Evolutionary conservation across 495 filamentous ascomycete genomes (phyloP).

Genomic region (Pyrenula massariospora): DNA sequence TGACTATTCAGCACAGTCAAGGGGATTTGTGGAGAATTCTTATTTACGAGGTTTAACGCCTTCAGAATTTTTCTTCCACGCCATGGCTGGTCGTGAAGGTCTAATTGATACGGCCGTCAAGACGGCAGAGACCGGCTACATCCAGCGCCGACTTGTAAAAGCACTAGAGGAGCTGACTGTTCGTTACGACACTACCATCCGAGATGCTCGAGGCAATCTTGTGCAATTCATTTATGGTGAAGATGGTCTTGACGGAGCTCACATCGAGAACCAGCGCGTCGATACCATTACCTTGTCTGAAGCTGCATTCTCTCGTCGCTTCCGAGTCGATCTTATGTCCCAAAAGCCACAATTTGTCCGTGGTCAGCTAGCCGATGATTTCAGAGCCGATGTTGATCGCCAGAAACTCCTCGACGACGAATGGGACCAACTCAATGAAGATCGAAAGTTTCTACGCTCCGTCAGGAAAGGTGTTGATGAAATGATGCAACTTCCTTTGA

Average conservation of each 20-base stretch:
- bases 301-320: constrained; percentile 61
- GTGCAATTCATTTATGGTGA: constrained; percentile 98
- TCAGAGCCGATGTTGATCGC: constrained; percentile 71
- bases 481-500: constrained; percentile 81
- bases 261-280: constrained; percentile 84
- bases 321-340: constrained; percentile 93
- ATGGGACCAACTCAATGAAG: constrained; percentile 63
- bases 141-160: constrained; percentile 96
- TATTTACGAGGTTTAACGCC: constrained; percentile 94
- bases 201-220: constrained; percentile 92
- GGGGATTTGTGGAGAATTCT: constrained; percentile 98
- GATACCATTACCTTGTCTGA: constrained; percentile 72
- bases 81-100: constrained; percentile 99
- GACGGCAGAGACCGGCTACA: constrained; percentile 98
- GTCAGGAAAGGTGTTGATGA: constrained; percentile 53
- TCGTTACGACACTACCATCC: constrained; percentile 94
- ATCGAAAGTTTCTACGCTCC: constrained; percentile 65
- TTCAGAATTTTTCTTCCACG: constrained; percentile 98
- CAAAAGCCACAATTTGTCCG: constrained; percentile 47
- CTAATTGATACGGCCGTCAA: constrained; percentile 99
- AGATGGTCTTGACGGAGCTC: constrained; percentile 82
- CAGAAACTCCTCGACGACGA: constrained; percentile 82
- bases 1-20: constrained; percentile 92
- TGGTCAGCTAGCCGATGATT: constrained; percentile 76
- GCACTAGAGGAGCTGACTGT: constrained; percentile 95